A percentile compares a stretch with the other conserved stretches of the same genome.
These are phyloP conservation scores for Phytophthora pluvialis DNA, from an alignment of 352 stramenopile genomes.

Conservation along the genomic window DNA sequence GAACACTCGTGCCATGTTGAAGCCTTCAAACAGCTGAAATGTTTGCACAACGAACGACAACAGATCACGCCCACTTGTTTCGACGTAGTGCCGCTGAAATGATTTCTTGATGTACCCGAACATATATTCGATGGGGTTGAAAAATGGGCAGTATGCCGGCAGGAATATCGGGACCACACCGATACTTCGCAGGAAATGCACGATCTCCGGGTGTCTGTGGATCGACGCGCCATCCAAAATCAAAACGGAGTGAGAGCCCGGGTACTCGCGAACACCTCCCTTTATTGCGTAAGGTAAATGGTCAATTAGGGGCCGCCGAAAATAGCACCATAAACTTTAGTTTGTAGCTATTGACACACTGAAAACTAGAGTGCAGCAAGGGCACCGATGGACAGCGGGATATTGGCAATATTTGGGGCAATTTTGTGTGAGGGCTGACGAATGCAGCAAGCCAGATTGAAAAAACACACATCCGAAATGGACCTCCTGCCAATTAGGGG, in stretches of 20 bases:
- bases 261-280: slow-evolving; percentile 24
- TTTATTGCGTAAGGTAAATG: not conserved
- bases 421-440: too few species aligned
- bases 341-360: too few species aligned
- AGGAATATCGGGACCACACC: slow-evolving; percentile 15
- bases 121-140: slow-evolving; percentile 7
- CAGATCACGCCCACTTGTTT: not conserved
- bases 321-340: too few species aligned
- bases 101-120: not conserved
- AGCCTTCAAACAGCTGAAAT: not conserved
- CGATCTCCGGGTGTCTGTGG: slow-evolving; percentile 33
- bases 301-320: too few species aligned
- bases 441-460: too few species aligned
- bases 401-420: too few species aligned
- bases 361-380: too few species aligned
- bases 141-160: not conserved
- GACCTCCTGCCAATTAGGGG: too few species aligned
- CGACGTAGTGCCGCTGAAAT: slow-evolving; percentile 3
- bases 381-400: too few species aligned
- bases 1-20: slow-evolving; percentile 1
- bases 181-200: slow-evolving; percentile 35
- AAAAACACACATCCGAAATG: too few species aligned
- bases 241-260: slow-evolving; percentile 32
- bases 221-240: slow-evolving; percentile 39
- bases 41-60: not conserved